Conservation (phyloP, 352 stramenopile species). For the Phytophthora palmivora region DNA sequence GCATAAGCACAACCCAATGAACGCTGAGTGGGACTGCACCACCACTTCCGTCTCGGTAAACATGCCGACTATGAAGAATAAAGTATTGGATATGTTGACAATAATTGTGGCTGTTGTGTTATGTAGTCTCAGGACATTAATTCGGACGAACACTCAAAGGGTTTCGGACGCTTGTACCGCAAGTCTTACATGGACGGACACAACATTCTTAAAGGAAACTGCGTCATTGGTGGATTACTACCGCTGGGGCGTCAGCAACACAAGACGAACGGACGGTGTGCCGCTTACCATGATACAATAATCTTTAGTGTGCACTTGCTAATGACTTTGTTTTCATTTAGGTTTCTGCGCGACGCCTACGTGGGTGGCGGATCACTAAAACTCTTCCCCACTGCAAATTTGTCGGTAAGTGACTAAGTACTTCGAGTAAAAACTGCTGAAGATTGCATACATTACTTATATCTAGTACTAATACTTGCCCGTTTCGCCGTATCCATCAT, state of each 20-base stretch:
- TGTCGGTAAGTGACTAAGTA: conserved; percentile 51
- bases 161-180: conserved; percentile 78
- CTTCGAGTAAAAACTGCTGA: too few species aligned
- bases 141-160: conserved; percentile 44
- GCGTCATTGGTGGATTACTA: conserved; percentile 75
- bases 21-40: conserved; percentile 76
- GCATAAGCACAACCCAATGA: conserved; percentile 73
- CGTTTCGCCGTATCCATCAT: neutral
- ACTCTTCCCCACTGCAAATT: conserved; percentile 67
- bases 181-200: conserved; percentile 79
- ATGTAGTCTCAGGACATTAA: conserved; percentile 79
- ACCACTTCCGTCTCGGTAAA: conserved; percentile 77
- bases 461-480: neutral
- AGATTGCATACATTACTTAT: neutral
- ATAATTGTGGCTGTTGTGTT: neutral
- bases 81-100: neutral
- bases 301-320: neutral
- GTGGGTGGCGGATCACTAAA: conserved; percentile 75
- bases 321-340: conserved; percentile 21
- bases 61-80: neutral
- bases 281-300: neutral
- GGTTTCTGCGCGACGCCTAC: conserved; percentile 74
- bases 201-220: conserved; percentile 84
- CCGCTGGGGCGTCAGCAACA: conserved; percentile 82
- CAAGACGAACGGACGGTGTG: conserved; percentile 72